phyloP scores from a whole-genome alignment of 2,329 filamentous ascomycete genomes.

The Coniochaeta sp. region DNA sequence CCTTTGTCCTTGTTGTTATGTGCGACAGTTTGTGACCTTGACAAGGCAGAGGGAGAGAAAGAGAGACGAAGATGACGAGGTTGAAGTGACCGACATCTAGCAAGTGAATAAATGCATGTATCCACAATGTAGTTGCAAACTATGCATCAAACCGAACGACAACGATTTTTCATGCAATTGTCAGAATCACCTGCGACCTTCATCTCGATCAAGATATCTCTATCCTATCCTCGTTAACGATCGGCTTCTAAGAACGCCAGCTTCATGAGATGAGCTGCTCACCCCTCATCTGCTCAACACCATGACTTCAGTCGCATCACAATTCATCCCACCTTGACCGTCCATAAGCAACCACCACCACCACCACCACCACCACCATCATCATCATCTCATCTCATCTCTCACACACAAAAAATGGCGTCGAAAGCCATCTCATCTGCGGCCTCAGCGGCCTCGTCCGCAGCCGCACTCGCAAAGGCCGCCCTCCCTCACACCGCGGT shows the following conservation, averaged over 20 bases:
- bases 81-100: too few relatives aligned
- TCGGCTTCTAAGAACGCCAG: neutral
- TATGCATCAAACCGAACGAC: neutral
- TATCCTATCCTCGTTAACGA: too few relatives aligned
- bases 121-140: neutral
- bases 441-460: neutral
- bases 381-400: neutral
- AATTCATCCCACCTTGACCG: neutral
- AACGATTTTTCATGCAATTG: neutral
- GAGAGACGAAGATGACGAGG: too few relatives aligned
- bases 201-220: neutral
- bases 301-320: neutral
- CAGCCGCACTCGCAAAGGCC: neutral
- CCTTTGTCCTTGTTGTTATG: too few relatives aligned
- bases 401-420: neutral
- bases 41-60: too few relatives aligned
- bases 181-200: neutral
- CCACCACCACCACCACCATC: neutral
- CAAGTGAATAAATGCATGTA: neutral
- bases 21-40: too few relatives aligned
- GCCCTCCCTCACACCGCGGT: slow-evolving; percentile 4
- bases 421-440: neutral
- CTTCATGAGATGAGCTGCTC: neutral
- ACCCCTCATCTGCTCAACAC: neutral
- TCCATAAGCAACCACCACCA: too few relatives aligned